These are phyloP conservation scores for Staphylotrichum longicolle DNA, from an alignment of 495 filamentous ascomycete genomes.

Conservation along the genomic window DNA sequence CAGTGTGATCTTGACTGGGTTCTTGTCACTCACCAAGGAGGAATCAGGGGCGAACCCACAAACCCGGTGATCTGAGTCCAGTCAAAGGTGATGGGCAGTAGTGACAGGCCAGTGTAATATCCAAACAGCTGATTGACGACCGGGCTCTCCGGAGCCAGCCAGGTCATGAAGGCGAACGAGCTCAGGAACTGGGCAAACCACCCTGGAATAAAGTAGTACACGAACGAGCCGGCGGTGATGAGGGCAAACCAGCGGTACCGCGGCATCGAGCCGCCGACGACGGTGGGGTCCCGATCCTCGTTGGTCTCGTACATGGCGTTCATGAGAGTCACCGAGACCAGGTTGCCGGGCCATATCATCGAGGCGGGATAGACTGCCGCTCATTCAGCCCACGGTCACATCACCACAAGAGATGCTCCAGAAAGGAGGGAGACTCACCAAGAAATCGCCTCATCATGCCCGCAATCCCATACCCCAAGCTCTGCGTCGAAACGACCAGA, in stretches of 20 bases:
- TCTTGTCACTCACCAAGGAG: slow-evolving; percentile 49
- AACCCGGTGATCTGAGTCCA: slow-evolving; percentile 63
- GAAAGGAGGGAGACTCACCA: slow-evolving; percentile 30
- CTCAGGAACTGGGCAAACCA: slow-evolving; percentile 58
- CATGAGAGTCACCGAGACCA: slow-evolving; percentile 65
- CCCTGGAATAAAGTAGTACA: slow-evolving; percentile 63
- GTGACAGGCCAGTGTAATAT: slow-evolving; percentile 57
- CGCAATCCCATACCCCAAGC: slow-evolving; percentile 71
- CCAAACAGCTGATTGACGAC: slow-evolving; percentile 71
- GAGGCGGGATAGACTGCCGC: slow-evolving; percentile 57
- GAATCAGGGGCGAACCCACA: slow-evolving; percentile 56
- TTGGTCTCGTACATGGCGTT: slow-evolving; percentile 66
- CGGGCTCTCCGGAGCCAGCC: slow-evolving; percentile 59
- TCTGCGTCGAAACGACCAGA: slow-evolving; percentile 66
- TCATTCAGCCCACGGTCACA: too few relatives aligned
- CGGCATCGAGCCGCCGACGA: slow-evolving; percentile 56
- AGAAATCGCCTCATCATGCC: slow-evolving; percentile 58
- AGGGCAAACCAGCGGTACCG: slow-evolving; percentile 59
- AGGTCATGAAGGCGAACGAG: slow-evolving; percentile 60
- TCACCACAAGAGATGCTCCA: too few relatives aligned
- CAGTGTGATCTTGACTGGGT: too few relatives aligned
- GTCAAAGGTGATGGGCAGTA: slow-evolving; percentile 63
- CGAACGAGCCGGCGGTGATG: slow-evolving; percentile 48
- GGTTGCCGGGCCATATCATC: slow-evolving; percentile 72
- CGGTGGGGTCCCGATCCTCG: slow-evolving; percentile 43